phyloP scores from a whole-genome alignment of 2,329 filamentous ascomycete species.

The Aspergillus sp. region DNA sequence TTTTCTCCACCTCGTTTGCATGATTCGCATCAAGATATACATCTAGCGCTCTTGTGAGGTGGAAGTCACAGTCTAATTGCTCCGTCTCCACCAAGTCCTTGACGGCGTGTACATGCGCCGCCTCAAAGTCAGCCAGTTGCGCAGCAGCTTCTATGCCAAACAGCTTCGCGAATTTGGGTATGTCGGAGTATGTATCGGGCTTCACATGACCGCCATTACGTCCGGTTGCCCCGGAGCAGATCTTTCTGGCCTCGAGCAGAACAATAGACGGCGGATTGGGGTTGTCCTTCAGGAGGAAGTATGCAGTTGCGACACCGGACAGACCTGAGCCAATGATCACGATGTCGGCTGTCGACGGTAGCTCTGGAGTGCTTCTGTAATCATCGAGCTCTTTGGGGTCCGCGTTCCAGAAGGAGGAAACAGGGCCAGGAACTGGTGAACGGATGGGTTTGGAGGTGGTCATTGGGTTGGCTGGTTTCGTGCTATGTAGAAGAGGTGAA shows the following conservation, averaged over 20 bases:
- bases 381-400: background rate
- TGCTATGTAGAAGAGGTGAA: no score
- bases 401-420: background rate
- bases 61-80: slow-evolving; percentile 43
- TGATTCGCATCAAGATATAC: slow-evolving; percentile 22
- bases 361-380: background rate
- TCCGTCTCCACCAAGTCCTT: slow-evolving; percentile 38
- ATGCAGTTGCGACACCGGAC: background rate
- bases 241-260: slow-evolving; percentile 37
- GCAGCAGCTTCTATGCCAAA: slow-evolving; percentile 32
- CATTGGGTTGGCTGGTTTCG: no score
- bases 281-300: background rate
- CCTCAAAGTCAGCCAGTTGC: slow-evolving; percentile 39
- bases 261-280: slow-evolving; percentile 23
- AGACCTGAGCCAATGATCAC: background rate
- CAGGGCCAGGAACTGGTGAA: no score
- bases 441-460: no score
- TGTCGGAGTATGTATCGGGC: slow-evolving; percentile 40
- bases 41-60: slow-evolving; percentile 32
- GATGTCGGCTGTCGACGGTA: background rate
- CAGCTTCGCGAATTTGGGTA: slow-evolving; percentile 29
- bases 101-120: slow-evolving; percentile 35
- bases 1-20: no score
- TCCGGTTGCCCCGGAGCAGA: slow-evolving; percentile 42
- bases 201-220: slow-evolving; percentile 44